Base-by-base conservation (phyloP, 805 yeast species). In the Lipomyces mesembrius region DNA sequence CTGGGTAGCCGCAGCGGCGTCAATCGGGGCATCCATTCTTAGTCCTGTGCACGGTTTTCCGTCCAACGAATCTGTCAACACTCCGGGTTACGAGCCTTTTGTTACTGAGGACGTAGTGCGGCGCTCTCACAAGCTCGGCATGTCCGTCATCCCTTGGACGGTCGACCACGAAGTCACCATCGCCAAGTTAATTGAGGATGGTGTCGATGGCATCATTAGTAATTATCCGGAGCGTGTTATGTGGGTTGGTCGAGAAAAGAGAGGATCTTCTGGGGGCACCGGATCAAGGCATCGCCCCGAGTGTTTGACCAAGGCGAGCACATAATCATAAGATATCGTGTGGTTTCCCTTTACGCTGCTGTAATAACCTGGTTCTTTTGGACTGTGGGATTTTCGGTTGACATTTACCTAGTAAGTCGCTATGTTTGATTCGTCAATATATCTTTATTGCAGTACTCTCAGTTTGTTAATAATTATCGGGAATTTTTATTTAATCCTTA, bases 151-250 rank as follows among this genome's bases (percentile, higher is more conserved):
- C 8, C 49, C 49, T n/a, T 43, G 49, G 49, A 43, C 49, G 8
- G 22, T 43, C 49, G 49, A 43, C 49, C 20, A 43, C 22, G 49
- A 43, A 17, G 49, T 43, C 20, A 43, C 49, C 20, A 43, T 43
- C 22, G 49, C 49, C 49, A 43, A 43, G 22, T 8, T 43, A n/a
- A 43, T 43, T n/a, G 49, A 43, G 11, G 49, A 43, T 43, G 49
- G 49, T 43, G 49, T 43, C 20, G 49, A 43, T n/a, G 49, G 49
- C 22, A 43, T 43, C 49, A 43, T 43, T 43, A 43, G 49, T n/a
- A 43, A 43, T 43, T 43, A 43, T 43, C 49, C 49, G 22, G 49
- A 43, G 49, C 49, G 49, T n/a, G 49, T 43, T 17, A 17, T 43
- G 49, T 43, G 49, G 22, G 20, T 43, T 43, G 49, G n/a, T 17